Evolutionary conservation across 164 flowering plant genomes (phyloP), one percentile per base, ranked within the genome.

Genomic region (Aristolochia fimbriata): DNA sequence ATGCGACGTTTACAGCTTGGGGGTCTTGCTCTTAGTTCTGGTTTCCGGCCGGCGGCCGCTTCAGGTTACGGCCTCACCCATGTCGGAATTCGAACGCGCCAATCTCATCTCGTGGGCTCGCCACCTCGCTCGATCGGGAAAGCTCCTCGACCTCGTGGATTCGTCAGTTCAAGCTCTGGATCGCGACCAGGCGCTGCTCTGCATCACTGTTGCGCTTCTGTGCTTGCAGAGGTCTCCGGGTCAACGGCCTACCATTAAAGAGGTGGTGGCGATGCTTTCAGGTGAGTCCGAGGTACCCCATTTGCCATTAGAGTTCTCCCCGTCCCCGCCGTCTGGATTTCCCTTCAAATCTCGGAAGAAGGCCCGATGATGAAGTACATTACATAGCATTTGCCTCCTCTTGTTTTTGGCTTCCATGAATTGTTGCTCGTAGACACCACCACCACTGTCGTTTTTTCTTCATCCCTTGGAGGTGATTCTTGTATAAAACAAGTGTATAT

Each of bases 21-120:
- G 98, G 0, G 99, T 93, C 43, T 76, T 93, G 51, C 62, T 93
- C 6, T 65, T 93, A 49, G 99, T 91, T 57, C 41, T 94, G 51
- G 71, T 94, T n/a, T 84, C 97, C 1, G 99, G 99, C 15, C 70
- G 99, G 8, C 67, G 97, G 64, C 99, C 97, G 0, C 72, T 94
- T 20, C 93, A 94, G 66, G 92, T 94, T 14, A 82, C 82, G 6
- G 95, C 91, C 17, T 94, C 99, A 14, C 99, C 96, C 0, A 78
- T 91, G 86, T 80, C 96, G 2, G 96, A 93, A 52, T 91, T 90
- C 14, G 95, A 93, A 51, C 74, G 96, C 60, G 97, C 97, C 0
- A 93, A 93, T 69, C 74, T 93, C 50, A 77, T 85, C 21, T 85
- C 96, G 0, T 93, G 99, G 99, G 83, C 97, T 15, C 72, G 96